These are phyloP conservation scores for Casuarina glauca DNA, from an alignment of 306 rosid species.

Conservation along the genomic window DNA sequence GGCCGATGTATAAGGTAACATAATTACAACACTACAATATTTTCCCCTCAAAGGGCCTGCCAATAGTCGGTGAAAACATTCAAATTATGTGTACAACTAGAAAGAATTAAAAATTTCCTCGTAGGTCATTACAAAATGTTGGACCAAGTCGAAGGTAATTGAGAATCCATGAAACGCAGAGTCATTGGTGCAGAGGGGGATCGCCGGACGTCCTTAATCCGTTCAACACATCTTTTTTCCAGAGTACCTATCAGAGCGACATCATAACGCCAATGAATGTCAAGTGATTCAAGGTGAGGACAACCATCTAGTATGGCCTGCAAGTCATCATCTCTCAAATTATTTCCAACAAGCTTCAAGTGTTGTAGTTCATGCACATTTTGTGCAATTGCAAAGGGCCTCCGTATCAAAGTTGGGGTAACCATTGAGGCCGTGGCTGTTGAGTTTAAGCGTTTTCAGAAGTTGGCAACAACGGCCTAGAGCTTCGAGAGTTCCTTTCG, in stretches of 20 bases:
- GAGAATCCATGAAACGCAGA: not conserved
- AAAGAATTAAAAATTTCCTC: too few relatives aligned
- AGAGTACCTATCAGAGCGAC: slow-evolving; percentile 36
- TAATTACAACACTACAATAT: too few relatives aligned
- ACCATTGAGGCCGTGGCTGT: slow-evolving; percentile 1
- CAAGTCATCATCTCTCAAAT: slow-evolving; percentile 33
- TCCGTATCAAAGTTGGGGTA: too few relatives aligned
- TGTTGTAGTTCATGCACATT: too few relatives aligned
- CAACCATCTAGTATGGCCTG: slow-evolving; percentile 60
- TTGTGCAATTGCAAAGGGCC: slow-evolving; percentile 35
- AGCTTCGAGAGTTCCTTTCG: slow-evolving; percentile 36
- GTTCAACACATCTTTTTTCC: slow-evolving; percentile 42
- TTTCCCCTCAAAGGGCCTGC: too few relatives aligned
- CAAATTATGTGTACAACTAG: too few relatives aligned
- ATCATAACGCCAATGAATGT: slow-evolving; percentile 52
- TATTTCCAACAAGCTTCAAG: not conserved
- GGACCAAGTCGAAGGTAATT: too few relatives aligned
- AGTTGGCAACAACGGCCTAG: slow-evolving; percentile 54
- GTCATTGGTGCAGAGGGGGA: slow-evolving; percentile 38
- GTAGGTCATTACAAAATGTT: too few relatives aligned
- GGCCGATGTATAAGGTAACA: too few relatives aligned
- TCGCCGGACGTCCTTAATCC: slow-evolving; percentile 36
- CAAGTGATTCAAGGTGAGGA: slow-evolving; percentile 64
- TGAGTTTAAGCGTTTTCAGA: slow-evolving; percentile 46
- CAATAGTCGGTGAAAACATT: too few relatives aligned